Base-by-base conservation (phyloP, 2,329 filamentous ascomycete genomes). In the Colletotrichum musicola region DNA sequence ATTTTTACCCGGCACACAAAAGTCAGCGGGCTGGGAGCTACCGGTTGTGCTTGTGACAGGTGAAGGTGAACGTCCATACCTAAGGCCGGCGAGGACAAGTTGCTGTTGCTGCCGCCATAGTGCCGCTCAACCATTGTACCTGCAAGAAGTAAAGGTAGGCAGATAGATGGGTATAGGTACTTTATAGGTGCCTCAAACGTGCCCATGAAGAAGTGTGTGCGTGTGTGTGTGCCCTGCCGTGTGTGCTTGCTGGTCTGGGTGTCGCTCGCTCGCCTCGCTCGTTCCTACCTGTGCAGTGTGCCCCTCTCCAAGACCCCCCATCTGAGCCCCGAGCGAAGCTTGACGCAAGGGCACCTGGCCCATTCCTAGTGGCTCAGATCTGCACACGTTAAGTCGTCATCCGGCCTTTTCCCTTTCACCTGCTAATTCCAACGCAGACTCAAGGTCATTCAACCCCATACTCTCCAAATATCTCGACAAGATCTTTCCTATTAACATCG, bases 371-470 rank as follows among this genome's bases (percentile, higher is more conserved):
- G 62, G 66, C 56, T 51, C 53, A 67, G 66, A 71, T 70, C 60
- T 71, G 62, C 63, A 72, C 68, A 72, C 68, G 63, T 69, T 69
- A 68, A 64, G 70, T 71, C 68, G 70, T 71, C 68, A 71, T 72
- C 68, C 68, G 56, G 47, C 47, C 47, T 27, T 68, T 62, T 46
- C 60, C 42, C 54, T 65, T 70, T 59, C 70, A 69, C 60, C 68
- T 69, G 70, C 68, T 62, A 68, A 71, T 71, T 71, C 67, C 69
- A 68, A 58, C 57, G 38, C 58, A 69, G 42, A 68, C 40, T 49
- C 54, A 58, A 68, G 67, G 57, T 68, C 55, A 69, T 47, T 62
- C 61, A 64, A 68, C 40, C 54, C 62, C 62, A 55, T 60, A 56
- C 55, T 66, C 55, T 56, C 62, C 56, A 40, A 20, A 46, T 51